Conservation (phyloP, 2,329 filamentous ascomycete species). For the Tolypocladium ovalisporum region DNA sequence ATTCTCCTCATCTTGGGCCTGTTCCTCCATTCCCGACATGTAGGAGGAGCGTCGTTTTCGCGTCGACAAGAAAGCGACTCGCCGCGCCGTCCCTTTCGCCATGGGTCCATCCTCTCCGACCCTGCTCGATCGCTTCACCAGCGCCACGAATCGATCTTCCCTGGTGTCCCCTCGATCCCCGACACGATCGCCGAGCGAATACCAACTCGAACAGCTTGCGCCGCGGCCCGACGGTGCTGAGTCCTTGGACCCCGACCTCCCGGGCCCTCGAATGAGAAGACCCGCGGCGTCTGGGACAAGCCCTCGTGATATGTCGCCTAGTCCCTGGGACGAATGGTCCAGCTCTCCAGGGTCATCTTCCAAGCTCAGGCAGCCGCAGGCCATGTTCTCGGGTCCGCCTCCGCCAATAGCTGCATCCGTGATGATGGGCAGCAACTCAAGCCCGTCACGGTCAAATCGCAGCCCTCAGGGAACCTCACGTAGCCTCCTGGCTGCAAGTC, state of each 20-base stretch:
- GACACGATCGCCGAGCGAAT: slow-evolving; percentile 18
- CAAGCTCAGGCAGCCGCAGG: slow-evolving; percentile 15
- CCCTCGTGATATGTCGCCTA: slow-evolving; percentile 4
- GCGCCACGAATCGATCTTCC: slow-evolving; percentile 12
- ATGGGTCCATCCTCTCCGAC: slow-evolving; percentile 12
- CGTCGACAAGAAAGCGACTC: background rate
- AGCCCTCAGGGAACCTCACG: slow-evolving; percentile 5
- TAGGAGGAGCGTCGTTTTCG: background rate
- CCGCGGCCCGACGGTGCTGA: slow-evolving; percentile 20
- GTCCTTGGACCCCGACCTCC: slow-evolving; percentile 9
- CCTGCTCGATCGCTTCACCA: slow-evolving; percentile 15
- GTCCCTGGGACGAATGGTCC: slow-evolving; percentile 11
- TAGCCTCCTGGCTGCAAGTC: slow-evolving; percentile 3
- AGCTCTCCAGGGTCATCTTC: slow-evolving; percentile 20
- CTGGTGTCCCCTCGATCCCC: slow-evolving; percentile 14
- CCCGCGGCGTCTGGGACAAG: slow-evolving; percentile 3
- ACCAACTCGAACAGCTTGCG: slow-evolving; percentile 27
- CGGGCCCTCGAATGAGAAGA: slow-evolving; percentile 11
- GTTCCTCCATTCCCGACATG: background rate
- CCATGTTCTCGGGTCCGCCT: slow-evolving; percentile 37
- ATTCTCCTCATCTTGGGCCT: background rate
- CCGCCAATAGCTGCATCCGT: slow-evolving; percentile 37
- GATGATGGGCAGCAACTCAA: slow-evolving; percentile 13
- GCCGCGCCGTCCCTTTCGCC: background rate
- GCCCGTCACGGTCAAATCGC: slow-evolving; percentile 3